These are phyloP conservation scores for Calonectria pseudoreteaudii DNA, from an alignment of 2,329 filamentous ascomycete species.

Conservation along the genomic window DNA sequence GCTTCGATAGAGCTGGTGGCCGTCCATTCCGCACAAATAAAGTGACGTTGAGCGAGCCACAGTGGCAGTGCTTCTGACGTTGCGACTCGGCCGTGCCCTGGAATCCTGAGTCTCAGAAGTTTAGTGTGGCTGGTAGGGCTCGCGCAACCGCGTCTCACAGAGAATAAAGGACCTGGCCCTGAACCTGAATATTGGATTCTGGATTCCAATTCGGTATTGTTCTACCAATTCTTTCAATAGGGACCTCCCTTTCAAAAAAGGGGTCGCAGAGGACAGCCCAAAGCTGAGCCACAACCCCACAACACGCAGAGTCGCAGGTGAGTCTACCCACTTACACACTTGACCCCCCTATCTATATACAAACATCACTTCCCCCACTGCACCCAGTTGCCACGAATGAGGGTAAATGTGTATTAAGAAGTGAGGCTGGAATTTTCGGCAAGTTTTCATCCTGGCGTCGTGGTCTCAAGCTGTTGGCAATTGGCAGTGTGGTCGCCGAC, in stretches of 20 bases:
- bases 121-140: conserved; percentile 39
- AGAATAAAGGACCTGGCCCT: conserved; percentile 43
- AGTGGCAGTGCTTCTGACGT: conserved; percentile 37
- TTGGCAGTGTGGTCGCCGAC: not conserved
- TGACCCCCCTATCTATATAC: not conserved
- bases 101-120: conserved; percentile 44
- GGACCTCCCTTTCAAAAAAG: conserved; percentile 18
- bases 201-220: conserved; percentile 32
- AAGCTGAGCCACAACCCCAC: conserved; percentile 3
- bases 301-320: conserved; percentile 19
- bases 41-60: conserved; percentile 33
- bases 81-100: conserved; percentile 32
- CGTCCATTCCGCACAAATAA: conserved; percentile 26
- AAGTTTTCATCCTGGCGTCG: not conserved
- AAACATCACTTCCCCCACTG: not conserved
- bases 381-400: no score
- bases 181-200: conserved; percentile 30
- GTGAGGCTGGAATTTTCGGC: not conserved
- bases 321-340: conserved; percentile 28
- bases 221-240: conserved; percentile 31
- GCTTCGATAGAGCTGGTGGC: conserved; percentile 19
- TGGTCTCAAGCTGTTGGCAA: not conserved
- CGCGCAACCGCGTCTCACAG: conserved; percentile 27
- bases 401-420: not conserved
- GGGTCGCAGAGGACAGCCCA: conserved; percentile 6